Evolutionary conservation across 2,329 filamentous ascomycete genomes (phyloP).

Genomic region (Talaromyces sp.): DNA sequence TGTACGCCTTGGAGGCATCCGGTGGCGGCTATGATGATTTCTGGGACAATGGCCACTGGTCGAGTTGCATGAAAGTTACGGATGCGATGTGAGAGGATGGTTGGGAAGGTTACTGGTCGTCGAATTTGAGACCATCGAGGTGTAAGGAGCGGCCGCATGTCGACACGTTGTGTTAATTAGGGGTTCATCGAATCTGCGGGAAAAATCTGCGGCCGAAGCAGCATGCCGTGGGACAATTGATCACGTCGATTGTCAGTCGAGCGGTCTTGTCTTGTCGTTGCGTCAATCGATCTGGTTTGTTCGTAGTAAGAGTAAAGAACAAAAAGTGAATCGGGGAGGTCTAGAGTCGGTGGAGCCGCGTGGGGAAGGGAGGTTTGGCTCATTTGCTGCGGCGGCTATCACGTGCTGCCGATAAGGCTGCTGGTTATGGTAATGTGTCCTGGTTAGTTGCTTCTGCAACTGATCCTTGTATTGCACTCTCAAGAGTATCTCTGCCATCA

Average conservation of each 20-base stretch:
- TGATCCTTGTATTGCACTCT: neutral
- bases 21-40: constrained; percentile 44
- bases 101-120: constrained; percentile 5
- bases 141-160: constrained; percentile 10
- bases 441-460: neutral
- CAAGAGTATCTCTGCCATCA: neutral
- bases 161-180: neutral
- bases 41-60: constrained; percentile 40
- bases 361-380: constrained; percentile 14
- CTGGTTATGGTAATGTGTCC: constrained; percentile 15
- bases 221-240: neutral
- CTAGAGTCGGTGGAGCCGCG: constrained; percentile 1
- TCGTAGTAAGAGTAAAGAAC: neutral
- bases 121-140: constrained; percentile 7
- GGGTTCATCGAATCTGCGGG: neutral
- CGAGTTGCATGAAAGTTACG: constrained; percentile 52
- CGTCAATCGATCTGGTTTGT: neutral
- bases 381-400: constrained; percentile 11
- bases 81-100: constrained; percentile 23
- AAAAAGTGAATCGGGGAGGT: neutral
- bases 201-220: constrained; percentile 1
- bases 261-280: too few relatives aligned
- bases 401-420: constrained; percentile 17
- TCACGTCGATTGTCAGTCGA: neutral
- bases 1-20: constrained; percentile 51